Base-by-base conservation (phyloP, 2,329 filamentous ascomycete species). In the Truncatella angustata region DNA sequence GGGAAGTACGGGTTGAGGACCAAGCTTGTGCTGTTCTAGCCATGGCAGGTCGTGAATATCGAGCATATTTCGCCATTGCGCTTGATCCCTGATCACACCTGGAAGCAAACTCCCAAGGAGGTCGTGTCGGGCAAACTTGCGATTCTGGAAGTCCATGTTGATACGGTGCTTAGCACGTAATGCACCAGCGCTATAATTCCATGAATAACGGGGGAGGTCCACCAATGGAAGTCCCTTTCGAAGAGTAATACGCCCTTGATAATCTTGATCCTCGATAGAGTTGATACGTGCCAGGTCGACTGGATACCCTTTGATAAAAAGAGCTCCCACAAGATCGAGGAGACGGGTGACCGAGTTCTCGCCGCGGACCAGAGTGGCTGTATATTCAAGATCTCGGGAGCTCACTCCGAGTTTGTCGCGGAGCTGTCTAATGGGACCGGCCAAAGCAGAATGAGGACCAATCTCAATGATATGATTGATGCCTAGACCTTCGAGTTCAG, bases 31-130 rank as follows among this genome's bases (percentile, higher is more conserved):
- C n/a, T 58, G 28, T 30, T 55, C 43, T 3, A 58, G 45, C 54
- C 56, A 58, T 9, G 56, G 54, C 3, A 58, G 43, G 23, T 56
- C 52, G n/a, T 55, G 37, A n/a, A 56, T 46, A n/a, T 48, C 37
- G 10, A 58, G 45, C 18, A 58, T 47, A 26, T 58, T 58, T 11
- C 56, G 54, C 54, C 54, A 58, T 21, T 53, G 50, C 3, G 50
- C 39, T 11, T 53, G 50, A 24, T 51, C 24, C 12, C 50, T 28
- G 28, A 47, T 55, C 9, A 39, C 32, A 12, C 56, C 56, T 2
- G 55, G 54, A 7, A 58, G 21, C 16, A 40, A n/a, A 12, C 26
- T 49, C 10, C 55, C 56, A 5, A 58, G 51, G 1, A 58, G 42
- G 32, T 57, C 56, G 14, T 58, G 56, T 5, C 52, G 54, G 23